Base-by-base conservation (phyloP, 2,329 filamentous ascomycete species). In the Epichloe amarillans region DNA sequence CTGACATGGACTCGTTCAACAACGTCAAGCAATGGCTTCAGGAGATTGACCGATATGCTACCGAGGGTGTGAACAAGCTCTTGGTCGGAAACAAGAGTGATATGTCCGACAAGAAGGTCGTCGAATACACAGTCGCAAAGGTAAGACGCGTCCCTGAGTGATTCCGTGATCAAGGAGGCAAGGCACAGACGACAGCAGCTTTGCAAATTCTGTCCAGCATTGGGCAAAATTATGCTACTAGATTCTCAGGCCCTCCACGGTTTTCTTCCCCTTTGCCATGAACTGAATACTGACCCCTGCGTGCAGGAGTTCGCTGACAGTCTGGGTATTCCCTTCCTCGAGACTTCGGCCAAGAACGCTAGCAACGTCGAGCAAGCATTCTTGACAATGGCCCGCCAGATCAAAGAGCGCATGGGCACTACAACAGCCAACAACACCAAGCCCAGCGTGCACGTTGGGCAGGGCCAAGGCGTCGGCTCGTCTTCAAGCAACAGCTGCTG, bases 1-100 rank as follows among this genome's bases (percentile, higher is more conserved):
- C 93, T 61, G 93, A 98, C 71, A 96, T 97, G 91, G 93, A 97
- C 71, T 95, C 88, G 33, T 98, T 98, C 88, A 97, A 98, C 84
- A 98, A 97, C 76, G 93, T 98, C 64, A 97, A 98, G 86, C 93
- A 98, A 79, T 98, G 93, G 93, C 82, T 98, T 56, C 93, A 98
- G 72, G 93, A 98, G 76, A 98, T 98, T 63, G 93, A 98, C 76
- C 84, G 93, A 70, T 97, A 98, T 66, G 93, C 93, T 62, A 98
- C 93, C 60, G 93, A 98, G 74, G 93, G 93, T 59, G 93, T 98
- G 66, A 98, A 98, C 83, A 98, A 98, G 81, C 80, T 98, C 59
- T 83, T 98, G 55, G 91, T 98, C 56, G 93, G 93, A 66, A 98
- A 98, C 86, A 98, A 98, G 86, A 95, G 89, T 74, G 93, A 98